Base-by-base conservation (phyloP, 176 grass and related monocot genomes). In the Eleusine coracana region DNA sequence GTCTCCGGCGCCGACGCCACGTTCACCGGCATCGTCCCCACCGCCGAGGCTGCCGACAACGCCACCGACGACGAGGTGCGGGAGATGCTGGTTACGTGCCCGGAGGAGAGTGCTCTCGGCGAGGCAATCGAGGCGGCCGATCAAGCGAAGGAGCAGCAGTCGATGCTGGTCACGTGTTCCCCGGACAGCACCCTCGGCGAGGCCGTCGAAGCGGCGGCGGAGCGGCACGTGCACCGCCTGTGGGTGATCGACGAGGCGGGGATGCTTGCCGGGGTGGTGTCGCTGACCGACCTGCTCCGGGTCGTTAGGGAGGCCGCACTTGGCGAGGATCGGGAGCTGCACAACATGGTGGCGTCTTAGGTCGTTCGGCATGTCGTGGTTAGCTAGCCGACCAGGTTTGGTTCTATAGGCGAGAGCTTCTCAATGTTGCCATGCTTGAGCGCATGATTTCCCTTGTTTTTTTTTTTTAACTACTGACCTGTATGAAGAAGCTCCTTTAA, bases 201-300 rank as follows among this genome's bases (percentile, higher is more conserved):
- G 29, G 90, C 80, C 23, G 70, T 97, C 20, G 90, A 89, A 62
- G 72, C 80, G 68, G 90, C 82, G 12, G 82, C 86, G 46, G 18
- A 64, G 21, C 83, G 70, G 44, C 90, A 93, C 56, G 92, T 97
- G 31, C 92, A 97, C 82, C 89, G 90, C 31, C 83, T 97, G 65
- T 97, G 92, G 95, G 92, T 88, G 6, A 88, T 92, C 0, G 84
- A 93, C 65, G 67, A n/a, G 9, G 67, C 89, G 7, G 84, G 78
- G 6, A 1, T 82, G 6, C 77, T 94, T 18, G 8, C 52, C 0
- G 95, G 95, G 11, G 61, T 97, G 21, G 77, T 97, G 71, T 89
- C 95, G 16, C 83, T 97, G 7, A 89, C 92, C 0, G 90, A 94
- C 82, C 49, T 94, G 63, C 79, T 97, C 74, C 77, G 83, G 44